Base-by-base conservation (phyloP, 805 yeast species). In the Jamesozyma piceae region DNA sequence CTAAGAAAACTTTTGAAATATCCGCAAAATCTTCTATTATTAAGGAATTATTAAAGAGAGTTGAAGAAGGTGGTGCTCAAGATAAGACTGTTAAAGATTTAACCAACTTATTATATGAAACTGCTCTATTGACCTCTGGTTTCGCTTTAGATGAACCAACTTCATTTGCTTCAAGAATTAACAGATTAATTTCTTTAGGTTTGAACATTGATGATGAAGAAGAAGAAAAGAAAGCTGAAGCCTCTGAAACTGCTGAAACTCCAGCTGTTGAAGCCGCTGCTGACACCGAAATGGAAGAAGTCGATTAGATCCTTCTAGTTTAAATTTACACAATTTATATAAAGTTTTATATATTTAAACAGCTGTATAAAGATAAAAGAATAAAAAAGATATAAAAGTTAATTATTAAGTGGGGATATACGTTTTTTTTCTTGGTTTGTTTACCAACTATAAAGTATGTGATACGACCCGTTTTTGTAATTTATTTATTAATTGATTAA, bases 231-330 rank as follows among this genome's bases (percentile, higher is more conserved):
- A 84, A 79, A 59, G 69, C 55, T 41, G 66, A 56, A 43, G 50
- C 72, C 53, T 19, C 34, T 20, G 19, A 35, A n/a, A 8, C 26
- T 11, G 10, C 38, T 26, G 34, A 36, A 36, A 4, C 31, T 14
- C 9, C 38, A n/a, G 60, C 66, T 44, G 69, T 75, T 49, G 64
- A 73, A 60, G 80, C 78, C 48, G 78, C 80, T 60, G 88, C 80
- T 63, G 95, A 87, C 74, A 81, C 94, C 51, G 95, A 88, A 64
- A 92, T 90, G 98, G 98, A 90, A 78, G 98, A 90, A 75, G 97
- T 90, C 68, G 98, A 90, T 72, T 90, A 84, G 67, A 49, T 35
- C 22, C n/a, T n/a, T n/a, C n/a, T n/a, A 17, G 21, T 19, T 26
- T 18, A 19, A 29, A 22, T 24, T 14, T 37, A 18, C 19, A 18